These are phyloP conservation scores for Emericellopsis cladophorae DNA, from an alignment of 2,329 filamentous ascomycete genomes.

Conservation along the genomic window DNA sequence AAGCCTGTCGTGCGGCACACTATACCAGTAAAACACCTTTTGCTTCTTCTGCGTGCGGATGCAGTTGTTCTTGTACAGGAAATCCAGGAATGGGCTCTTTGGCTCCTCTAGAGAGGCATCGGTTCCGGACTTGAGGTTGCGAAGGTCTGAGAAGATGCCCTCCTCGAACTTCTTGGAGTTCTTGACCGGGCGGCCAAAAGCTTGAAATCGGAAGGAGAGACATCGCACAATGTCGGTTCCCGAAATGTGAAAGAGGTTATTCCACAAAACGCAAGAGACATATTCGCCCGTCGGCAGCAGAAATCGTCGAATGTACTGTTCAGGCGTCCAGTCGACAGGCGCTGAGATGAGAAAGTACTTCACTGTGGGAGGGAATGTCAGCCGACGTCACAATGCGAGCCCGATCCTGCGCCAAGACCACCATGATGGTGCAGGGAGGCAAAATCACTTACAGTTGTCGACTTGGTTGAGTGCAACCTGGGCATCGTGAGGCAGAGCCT, in stretches of 20 bases:
- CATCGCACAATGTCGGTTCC: slow-evolving; percentile 98
- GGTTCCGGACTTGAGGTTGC: slow-evolving; percentile 95
- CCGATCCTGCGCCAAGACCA: background rate
- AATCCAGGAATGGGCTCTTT: slow-evolving; percentile 96
- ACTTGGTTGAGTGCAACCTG: slow-evolving; percentile 97
- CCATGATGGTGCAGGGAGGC: background rate
- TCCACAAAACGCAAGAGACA: slow-evolving; percentile 94
- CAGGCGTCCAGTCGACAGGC: slow-evolving; percentile 91
- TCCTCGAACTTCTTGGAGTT: slow-evolving; percentile 99
- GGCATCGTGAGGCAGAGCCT: slow-evolving; percentile 89
- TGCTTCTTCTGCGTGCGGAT: slow-evolving; percentile 99
- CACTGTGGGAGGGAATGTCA: slow-evolving; percentile 39
- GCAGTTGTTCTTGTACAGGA: slow-evolving; percentile 99
- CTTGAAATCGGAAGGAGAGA: slow-evolving; percentile 94
- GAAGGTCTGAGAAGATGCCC: slow-evolving; percentile 95
- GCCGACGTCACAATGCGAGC: background rate
- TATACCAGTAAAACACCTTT: slow-evolving; percentile 99
- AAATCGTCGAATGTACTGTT: slow-evolving; percentile 94
- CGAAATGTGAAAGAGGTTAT: slow-evolving; percentile 98
- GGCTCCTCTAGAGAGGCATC: slow-evolving; percentile 97
- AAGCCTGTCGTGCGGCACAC: slow-evolving; percentile 90
- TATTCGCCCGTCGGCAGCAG: slow-evolving; percentile 96
- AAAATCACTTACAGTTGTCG: slow-evolving; percentile 65
- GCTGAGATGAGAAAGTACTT: slow-evolving; percentile 99
- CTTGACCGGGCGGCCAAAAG: slow-evolving; percentile 94